Base-by-base conservation (phyloP, 2,329 filamentous ascomycete genomes). In the Paraphaeosphaeria minitans region DNA sequence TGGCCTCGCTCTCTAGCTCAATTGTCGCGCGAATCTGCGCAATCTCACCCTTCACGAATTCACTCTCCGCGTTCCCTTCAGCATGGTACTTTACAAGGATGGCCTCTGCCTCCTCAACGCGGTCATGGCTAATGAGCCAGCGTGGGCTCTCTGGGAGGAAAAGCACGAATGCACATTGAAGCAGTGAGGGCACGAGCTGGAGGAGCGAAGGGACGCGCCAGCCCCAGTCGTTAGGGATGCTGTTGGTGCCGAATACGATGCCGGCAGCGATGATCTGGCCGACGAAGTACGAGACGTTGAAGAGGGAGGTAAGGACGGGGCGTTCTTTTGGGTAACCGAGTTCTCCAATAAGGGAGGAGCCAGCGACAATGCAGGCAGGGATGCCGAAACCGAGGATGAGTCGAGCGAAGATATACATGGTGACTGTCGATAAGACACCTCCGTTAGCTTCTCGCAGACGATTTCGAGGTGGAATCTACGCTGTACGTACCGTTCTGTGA, bases 301-400 rank as follows among this genome's bases (percentile, higher is more conserved):
- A 89, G 57, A 89, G 81, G 16, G 86, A 81, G 1, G 86, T 89
- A 42, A 89, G 80, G 8, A 82, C 83, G 13, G 83, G 86, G 66
- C 87, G 85, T 69, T 89, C 86, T 68, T 89, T 87, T 14, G 87
- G 86, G 67, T 89, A 87, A 71, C 82, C 84, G 59, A 89, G 83
- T 76, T 89, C 87, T 5, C 84, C 85, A 7, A 89, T 80, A 12
- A 89, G 79, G 54, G 88, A 79, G 2, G 86, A 86, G 12, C 85
- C 87, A 7, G 83, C 81, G 79, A 87, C 84, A 64, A 88, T 86
- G 0, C 85, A 79, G 57, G 88, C 75, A 55, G 83, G 84, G 76
- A 87, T 87, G 39, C 87, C 87, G 66, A 90, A 89, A 55, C 88
- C 88, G 6, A 88, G 80, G 43, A 88, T 74, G 59, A 87, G 84